phyloP scores from a whole-genome alignment of 2,329 filamentous ascomycete genomes.

The Setomelanomma holmii region DNA sequence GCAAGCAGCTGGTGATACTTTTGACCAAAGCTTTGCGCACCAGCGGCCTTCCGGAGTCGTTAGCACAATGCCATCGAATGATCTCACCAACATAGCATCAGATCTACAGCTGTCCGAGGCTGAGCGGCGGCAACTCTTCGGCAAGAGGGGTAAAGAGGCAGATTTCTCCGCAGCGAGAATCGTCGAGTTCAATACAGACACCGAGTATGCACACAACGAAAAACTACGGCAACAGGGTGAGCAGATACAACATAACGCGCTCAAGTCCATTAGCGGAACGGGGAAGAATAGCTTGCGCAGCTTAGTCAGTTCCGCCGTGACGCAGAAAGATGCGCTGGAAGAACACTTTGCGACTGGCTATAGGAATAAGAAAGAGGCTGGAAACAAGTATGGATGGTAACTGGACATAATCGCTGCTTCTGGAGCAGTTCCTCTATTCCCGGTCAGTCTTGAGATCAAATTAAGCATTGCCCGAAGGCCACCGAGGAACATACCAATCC shows the following conservation, averaged over 20 bases:
- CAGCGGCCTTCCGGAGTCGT: no score
- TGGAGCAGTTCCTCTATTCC: not conserved
- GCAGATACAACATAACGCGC: slow-evolving; percentile 76
- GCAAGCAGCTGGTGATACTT: slow-evolving; percentile 22
- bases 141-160: slow-evolving; percentile 63
- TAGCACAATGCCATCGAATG: slow-evolving; percentile 51
- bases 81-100: slow-evolving; percentile 74
- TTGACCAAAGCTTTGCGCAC: slow-evolving; percentile 8
- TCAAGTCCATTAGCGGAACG: slow-evolving; percentile 76
- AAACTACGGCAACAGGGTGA: slow-evolving; percentile 73
- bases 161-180: slow-evolving; percentile 67
- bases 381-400: slow-evolving; percentile 83
- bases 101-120: slow-evolving; percentile 80
- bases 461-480: no score
- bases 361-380: slow-evolving; percentile 81
- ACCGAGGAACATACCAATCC: no score
- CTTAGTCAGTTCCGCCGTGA: slow-evolving; percentile 81
- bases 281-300: slow-evolving; percentile 91
- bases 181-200: slow-evolving; percentile 87
- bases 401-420: not conserved
- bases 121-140: slow-evolving; percentile 84
- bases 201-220: slow-evolving; percentile 87
- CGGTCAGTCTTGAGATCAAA: not conserved
- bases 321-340: slow-evolving; percentile 85
- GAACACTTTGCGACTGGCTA: slow-evolving; percentile 87